Evolutionary conservation across 2,329 filamentous ascomycete species (phyloP).

Genomic region (Phialocephala subalpina): DNA sequence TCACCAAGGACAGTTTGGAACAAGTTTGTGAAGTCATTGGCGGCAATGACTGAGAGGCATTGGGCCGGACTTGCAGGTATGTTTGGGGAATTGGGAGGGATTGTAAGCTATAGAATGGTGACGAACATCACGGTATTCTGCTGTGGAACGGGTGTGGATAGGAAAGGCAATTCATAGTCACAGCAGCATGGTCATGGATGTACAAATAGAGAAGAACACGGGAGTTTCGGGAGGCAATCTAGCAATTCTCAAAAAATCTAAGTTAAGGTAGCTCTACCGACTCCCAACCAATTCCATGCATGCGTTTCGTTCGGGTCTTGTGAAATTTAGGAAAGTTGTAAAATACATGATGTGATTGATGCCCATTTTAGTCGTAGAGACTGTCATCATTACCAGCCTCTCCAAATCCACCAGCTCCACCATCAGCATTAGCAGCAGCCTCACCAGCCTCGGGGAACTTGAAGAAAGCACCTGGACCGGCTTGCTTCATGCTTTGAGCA

Average conservation of each 20-base stretch:
- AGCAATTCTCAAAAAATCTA: constrained; percentile 1
- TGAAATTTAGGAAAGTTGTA: constrained; percentile 30
- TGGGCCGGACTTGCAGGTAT: neutral
- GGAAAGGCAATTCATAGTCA: neutral
- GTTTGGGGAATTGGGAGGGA: neutral
- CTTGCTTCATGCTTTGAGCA: constrained; percentile 98
- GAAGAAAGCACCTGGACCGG: constrained; percentile 95
- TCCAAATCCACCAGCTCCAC: constrained; percentile 72
- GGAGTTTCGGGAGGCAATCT: constrained; percentile 8
- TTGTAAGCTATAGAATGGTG: neutral
- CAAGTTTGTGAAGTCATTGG: constrained; percentile 37
- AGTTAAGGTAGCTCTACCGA: constrained; percentile 9
- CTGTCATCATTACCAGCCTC: constrained; percentile 94
- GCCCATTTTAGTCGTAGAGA: constrained; percentile 82
- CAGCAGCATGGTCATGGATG: constrained; percentile 10
- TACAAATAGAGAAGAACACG: neutral
- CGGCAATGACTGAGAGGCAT: neutral
- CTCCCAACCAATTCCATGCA: constrained; percentile 18
- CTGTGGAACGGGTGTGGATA: neutral
- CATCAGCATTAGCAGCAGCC: constrained; percentile 72
- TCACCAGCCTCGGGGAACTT: constrained; percentile 82
- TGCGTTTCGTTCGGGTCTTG: neutral
- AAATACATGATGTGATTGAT: constrained; percentile 35
- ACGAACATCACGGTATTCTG: neutral
- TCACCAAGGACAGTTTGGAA: constrained; percentile 66